Evolutionary conservation across 441 rosid species (phyloP).

Genomic region (Omphalea diandra): DNA sequence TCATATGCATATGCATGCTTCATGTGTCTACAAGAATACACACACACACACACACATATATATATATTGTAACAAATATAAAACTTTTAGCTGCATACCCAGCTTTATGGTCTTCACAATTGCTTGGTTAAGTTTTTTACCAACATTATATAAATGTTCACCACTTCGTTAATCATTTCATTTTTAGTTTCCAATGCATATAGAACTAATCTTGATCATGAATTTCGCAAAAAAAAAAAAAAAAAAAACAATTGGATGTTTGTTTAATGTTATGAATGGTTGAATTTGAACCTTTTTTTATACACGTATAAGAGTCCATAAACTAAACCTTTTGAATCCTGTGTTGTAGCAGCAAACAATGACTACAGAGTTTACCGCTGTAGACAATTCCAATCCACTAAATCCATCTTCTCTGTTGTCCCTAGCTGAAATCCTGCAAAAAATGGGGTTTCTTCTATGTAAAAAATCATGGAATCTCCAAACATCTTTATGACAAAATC

Average conservation of each 20-base stretch:
- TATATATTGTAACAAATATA: not conserved
- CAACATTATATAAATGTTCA: not conserved
- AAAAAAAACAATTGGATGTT: too few relatives aligned
- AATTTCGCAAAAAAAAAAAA: too few relatives aligned
- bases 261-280: too few relatives aligned
- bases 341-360: constrained; percentile 21
- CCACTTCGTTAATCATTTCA: not conserved
- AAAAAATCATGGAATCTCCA: constrained; percentile 45
- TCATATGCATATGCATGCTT: constrained; percentile 4
- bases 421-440: constrained; percentile 39
- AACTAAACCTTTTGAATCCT: too few relatives aligned
- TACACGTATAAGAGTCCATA: too few relatives aligned
- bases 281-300: constrained; percentile 2
- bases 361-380: constrained; percentile 36
- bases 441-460: constrained; percentile 52
- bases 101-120: constrained; percentile 1
- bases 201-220: not conserved
- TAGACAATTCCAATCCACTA: constrained; percentile 41
- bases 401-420: constrained; percentile 22
- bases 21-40: constrained; percentile 5
- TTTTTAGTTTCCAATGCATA: not conserved
- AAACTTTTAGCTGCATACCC: not conserved
- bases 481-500: constrained; percentile 32
- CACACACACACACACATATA: too few relatives aligned
- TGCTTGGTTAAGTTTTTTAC: not conserved